Evolutionary conservation across 257 asterid genomes (phyloP), one percentile per base, ranked within the genome.

Genomic region (Paulownia fortunei): DNA sequence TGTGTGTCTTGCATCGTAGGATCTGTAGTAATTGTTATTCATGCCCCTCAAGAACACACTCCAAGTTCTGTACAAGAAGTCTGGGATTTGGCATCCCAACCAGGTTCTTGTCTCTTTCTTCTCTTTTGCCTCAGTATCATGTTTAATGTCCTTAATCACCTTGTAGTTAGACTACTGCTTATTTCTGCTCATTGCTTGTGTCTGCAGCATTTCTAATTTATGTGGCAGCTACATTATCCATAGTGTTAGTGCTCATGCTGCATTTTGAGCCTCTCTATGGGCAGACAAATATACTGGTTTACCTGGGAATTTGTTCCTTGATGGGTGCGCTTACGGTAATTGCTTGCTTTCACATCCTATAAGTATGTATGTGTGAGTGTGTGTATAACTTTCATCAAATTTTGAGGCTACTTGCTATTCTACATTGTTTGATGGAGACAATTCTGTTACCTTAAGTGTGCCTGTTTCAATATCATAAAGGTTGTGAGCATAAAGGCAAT

Each of bases 401-500:
- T 54, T 51, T 8, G 32, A 63, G 30, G 49, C 36, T 19, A 27
- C 39, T 37, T 76, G 18, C 18, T 9, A 27, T 5, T 16, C 54
- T 54, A 11, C 10, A 32, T 66, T 46, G 11, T 79, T 60, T 67
- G 15, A 36, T 18, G 32, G 68, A 63, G 56, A 72, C 49, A 3
- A 34, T 61, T 19, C 13, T 69, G 4, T 76, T 23, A 56, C 44
- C 66, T 70, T 51, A 36, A 18, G 23, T 32, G 21, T 30, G 24
- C 18, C 1, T 30, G 44, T 44, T 56, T 65, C 77, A 15, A 54
- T 32, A 32, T 46, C 54, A 1, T 80, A 55, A 86, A 92, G 96
- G 96, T 90, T 84, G 86, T 90, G 52, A 90, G 96, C 87, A 80
- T 90, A 83, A 90, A 90, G 86, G 93, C 96, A 37, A 84, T 90